Conservation (phyloP, 805 yeast genomes). For the Candida jianshihensis region DNA sequence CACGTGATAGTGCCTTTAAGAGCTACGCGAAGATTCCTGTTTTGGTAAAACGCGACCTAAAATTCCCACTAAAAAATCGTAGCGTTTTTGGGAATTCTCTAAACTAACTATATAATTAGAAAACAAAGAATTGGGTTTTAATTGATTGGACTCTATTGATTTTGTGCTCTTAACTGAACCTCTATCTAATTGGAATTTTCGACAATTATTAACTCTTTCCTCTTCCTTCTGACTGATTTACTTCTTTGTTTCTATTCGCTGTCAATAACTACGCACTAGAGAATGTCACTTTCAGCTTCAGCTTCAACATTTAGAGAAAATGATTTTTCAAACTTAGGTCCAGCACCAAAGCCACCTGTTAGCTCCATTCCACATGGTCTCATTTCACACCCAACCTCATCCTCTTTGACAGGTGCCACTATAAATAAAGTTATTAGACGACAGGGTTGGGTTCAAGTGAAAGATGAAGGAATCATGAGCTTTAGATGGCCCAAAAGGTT, state of each 20-base stretch:
- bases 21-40: too few species aligned
- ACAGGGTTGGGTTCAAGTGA: constrained; percentile 85
- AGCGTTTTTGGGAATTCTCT: too few species aligned
- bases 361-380: constrained; percentile 27
- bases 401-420: constrained; percentile 24
- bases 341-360: constrained; percentile 50
- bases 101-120: too few species aligned
- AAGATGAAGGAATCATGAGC: constrained; percentile 85
- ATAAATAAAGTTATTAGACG: constrained; percentile 22
- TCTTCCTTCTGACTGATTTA: not conserved
- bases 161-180: too few species aligned
- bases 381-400: constrained; percentile 24
- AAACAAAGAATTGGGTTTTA: too few species aligned
- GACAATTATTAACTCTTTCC: too few species aligned
- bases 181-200: too few species aligned
- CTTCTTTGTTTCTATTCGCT: not conserved
- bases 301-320: constrained; percentile 33
- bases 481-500: constrained; percentile 91
- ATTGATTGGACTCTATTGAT: too few species aligned
- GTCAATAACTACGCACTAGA: not conserved
- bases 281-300: constrained; percentile 33
- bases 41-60: too few species aligned
- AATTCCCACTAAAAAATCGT: too few species aligned
- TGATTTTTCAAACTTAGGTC: constrained; percentile 48
- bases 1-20: not conserved